Evolutionary conservation across 2,329 filamentous ascomycete genomes (phyloP).

Genomic region (Aaosphaeria arxii): DNA sequence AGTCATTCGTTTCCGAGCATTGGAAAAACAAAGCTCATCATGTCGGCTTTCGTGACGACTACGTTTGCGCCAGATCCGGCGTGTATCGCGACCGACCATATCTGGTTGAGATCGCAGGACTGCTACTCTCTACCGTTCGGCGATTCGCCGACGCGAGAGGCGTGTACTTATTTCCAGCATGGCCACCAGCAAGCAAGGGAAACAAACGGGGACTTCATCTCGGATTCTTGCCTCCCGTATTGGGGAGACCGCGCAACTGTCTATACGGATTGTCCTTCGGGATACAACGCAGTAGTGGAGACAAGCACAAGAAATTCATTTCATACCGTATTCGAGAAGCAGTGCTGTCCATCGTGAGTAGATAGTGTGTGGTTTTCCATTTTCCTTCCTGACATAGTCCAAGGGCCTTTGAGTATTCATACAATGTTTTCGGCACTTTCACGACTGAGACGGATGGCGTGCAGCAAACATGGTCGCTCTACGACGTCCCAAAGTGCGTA

Average conservation of each 20-base stretch:
- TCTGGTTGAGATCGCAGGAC: not conserved
- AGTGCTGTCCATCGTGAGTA: not conserved
- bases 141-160: not conserved
- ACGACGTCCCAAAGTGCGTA: not conserved
- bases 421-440: not conserved
- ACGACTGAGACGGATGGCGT: not conserved
- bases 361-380: not conserved
- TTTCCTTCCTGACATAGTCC: too few relatives aligned
- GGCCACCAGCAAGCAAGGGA: not conserved
- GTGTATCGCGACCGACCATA: not conserved
- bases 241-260: not conserved
- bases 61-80: not conserved
- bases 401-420: not conserved
- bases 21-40: too few relatives aligned
- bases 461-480: not conserved
- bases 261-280: not conserved
- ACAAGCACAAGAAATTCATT: not conserved
- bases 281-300: not conserved
- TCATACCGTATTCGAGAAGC: not conserved
- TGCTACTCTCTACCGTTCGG: not conserved
- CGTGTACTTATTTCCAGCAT: not conserved
- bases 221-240: not conserved
- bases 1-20: too few relatives aligned
- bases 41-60: not conserved
- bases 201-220: not conserved